Evolutionary conservation across 495 filamentous ascomycete species (phyloP), one percentile per base, ranked within the genome.

Genomic region (Xanthoparmelia taractica): DNA sequence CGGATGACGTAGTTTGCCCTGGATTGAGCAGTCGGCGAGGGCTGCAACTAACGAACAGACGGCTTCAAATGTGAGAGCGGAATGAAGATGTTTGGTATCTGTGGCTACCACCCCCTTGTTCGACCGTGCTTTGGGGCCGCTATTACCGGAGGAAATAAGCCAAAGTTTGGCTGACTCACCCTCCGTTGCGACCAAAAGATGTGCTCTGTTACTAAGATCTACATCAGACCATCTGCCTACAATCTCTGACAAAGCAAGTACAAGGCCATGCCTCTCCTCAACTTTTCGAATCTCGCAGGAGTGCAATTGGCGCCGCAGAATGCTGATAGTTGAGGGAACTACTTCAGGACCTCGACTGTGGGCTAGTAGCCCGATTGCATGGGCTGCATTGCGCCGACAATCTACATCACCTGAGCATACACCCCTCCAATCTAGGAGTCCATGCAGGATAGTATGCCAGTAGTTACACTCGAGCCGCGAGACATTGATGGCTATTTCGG

Each of bases 351-450:
- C 41, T 72, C 37, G 55, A 75, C 72, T 12, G 63, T 68, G 29
- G 82, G 82, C 33, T 94, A 68, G 7, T 65, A 69, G 11, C 90
- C 90, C 62, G 17, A 93, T 83, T 0, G 87, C 84, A 10, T 69
- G 71, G 1, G 90, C 91, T 40, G 91, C 88, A 48, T 83, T 78
- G 68, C 88, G 81, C 62, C 94, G 80, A 23, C 89, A 87, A 12
- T 80, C 77, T 1, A 83, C 79, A 72, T 96, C 92, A 47, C 81
- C 77, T 63, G 91, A 88, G 0, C 87, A 85, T 54, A 93, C 81
- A 5, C 94, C 94, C 70, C 94, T 82, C 94, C 94, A 97, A 20
- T 84, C 83, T n/a, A 96, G 77, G 23, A 96, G 76, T 2, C 83
- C 87, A 34, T 85, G 78, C 27, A 89, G 69, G 11, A 96, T 72